Evolutionary conservation across 1,284 basidiomycete species (phyloP), one percentile per base, ranked within the genome.

Genomic region (Athelia sp.): DNA sequence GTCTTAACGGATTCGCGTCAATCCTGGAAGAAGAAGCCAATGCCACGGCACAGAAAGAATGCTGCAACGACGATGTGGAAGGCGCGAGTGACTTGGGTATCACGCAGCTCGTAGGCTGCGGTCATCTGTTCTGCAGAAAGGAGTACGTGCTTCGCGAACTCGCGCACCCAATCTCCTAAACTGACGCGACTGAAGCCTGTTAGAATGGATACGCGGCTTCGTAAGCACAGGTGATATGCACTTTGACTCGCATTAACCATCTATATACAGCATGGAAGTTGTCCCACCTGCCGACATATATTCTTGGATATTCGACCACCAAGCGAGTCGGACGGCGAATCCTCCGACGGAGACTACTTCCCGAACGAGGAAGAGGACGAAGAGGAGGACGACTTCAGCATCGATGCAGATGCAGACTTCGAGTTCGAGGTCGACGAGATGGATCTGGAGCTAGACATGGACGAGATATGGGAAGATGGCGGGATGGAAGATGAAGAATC

Each of bases 301-400:
- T 86, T 86, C 63, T 66, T 82, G 23, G 72, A 79, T 49, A 72
- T 85, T 48, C 64, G 61, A 15, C 74, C 76, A 1, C 62, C 66
- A 4, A 68, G 73, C 0, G 79, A 81, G 24, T 76, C 75, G 13
- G 81, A 83, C 54, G 73, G 78, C 56, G 84, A 84, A 56, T 82
- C 79, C 2, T 81, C 79, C 2, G 82, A 84, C 57, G 82, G 76
- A 14, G 81, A 75, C 3, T 82, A 85, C 62, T 86, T 84, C 14
- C 82, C 82, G 1, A 69, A 71, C 2, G 71, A 75, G 9, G 77
- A 82, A 34, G 74, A 77, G 51, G 71, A 75, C 23, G 77, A 78
- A 36, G 58, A 58, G 26, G 52, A 60, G 19, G 52, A 45, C 10
- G 56, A 54, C 34, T 57, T 54, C 15, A 61, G 66, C 55, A 52